phyloP scores from a whole-genome alignment of 495 filamentous ascomycete genomes.

The Copromyces sp. region DNA sequence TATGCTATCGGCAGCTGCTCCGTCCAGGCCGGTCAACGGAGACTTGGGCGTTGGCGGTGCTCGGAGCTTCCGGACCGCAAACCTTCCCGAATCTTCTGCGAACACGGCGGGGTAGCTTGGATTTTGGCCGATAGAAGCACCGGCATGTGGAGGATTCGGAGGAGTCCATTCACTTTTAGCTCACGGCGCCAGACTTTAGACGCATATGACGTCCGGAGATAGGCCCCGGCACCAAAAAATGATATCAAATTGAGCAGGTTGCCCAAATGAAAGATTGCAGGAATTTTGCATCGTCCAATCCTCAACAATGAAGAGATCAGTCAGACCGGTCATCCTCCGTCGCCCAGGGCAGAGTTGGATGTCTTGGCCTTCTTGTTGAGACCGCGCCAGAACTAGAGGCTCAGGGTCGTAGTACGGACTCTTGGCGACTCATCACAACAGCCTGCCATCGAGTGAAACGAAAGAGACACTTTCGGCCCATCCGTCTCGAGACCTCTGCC shows the following conservation, averaged over 20 bases:
- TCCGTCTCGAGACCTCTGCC: not conserved
- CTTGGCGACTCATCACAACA: not conserved
- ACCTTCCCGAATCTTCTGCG: not conserved
- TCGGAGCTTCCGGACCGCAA: not conserved
- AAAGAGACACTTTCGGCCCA: not conserved
- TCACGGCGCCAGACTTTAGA: not conserved
- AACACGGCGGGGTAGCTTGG: not conserved
- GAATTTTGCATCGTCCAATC: not conserved
- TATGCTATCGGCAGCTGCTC: not conserved
- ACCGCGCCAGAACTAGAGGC: not conserved
- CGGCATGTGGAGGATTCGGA: not conserved
- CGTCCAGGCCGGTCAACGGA: not conserved
- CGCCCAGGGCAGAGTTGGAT: not conserved
- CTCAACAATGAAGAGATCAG: not conserved
- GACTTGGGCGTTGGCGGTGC: not conserved
- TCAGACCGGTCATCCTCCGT: not conserved
- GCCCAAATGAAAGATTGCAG: not conserved
- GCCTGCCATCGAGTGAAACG: not conserved
- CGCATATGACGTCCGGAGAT: not conserved
- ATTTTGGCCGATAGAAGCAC: not conserved
- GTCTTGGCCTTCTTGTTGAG: not conserved
- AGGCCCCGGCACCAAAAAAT: not conserved
- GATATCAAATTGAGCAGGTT: not conserved
- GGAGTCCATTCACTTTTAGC: not conserved
- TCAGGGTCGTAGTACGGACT: not conserved